Evolutionary conservation across 768 basidiomycete species (phyloP).

Genomic region (Chlorophyllum brunneum): DNA sequence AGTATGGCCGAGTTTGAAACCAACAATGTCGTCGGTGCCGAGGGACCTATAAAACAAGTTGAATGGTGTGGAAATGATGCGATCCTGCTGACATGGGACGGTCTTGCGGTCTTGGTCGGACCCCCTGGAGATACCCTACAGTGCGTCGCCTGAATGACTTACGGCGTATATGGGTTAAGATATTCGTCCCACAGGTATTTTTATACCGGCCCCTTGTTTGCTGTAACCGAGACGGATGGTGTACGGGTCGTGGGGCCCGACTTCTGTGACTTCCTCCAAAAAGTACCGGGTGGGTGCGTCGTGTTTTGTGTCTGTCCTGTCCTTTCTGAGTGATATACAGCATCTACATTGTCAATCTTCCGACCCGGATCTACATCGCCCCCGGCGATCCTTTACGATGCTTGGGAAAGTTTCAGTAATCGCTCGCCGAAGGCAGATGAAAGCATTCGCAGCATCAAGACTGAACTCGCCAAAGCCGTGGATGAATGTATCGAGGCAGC

Average conservation of each 20-base stretch:
- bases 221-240: slow-evolving; percentile 86
- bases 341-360: slow-evolving; percentile 78
- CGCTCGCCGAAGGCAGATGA: slow-evolving; percentile 93
- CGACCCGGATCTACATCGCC: slow-evolving; percentile 90
- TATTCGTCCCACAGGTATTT: slow-evolving; percentile 52
- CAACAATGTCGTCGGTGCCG: slow-evolving; percentile 43
- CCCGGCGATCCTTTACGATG: slow-evolving; percentile 88
- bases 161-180: background rate
- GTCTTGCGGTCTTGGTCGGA: slow-evolving; percentile 79
- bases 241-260: slow-evolving; percentile 79
- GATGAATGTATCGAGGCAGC: slow-evolving; percentile 94
- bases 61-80: slow-evolving; percentile 98
- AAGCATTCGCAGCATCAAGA: slow-evolving; percentile 81
- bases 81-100: slow-evolving; percentile 81
- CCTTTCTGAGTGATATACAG: slow-evolving; percentile 33
- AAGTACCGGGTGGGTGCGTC: slow-evolving; percentile 69
- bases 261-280: slow-evolving; percentile 85
- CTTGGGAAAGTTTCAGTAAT: slow-evolving; percentile 81
- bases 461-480: slow-evolving; percentile 82
- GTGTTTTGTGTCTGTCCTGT: background rate
- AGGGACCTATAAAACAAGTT: slow-evolving; percentile 63
- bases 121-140: slow-evolving; percentile 84
- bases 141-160: slow-evolving; percentile 41
- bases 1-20: slow-evolving; percentile 87
- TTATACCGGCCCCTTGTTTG: slow-evolving; percentile 72